phyloP scores from a whole-genome alignment of 345 rosid genomes.

The Eucalyptus polybractea region DNA sequence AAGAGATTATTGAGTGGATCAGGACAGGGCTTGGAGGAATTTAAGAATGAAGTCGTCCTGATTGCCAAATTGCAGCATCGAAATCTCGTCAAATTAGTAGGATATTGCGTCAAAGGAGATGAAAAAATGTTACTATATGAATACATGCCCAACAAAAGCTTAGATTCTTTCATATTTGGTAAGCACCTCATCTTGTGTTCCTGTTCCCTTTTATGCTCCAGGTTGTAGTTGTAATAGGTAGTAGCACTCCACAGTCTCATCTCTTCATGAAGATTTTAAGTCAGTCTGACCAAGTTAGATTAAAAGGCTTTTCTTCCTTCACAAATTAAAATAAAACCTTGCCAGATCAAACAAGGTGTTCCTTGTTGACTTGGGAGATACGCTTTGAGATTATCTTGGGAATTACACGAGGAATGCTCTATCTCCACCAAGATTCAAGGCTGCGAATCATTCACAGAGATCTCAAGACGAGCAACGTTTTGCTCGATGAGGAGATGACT shows the following conservation, averaged over 20 bases:
- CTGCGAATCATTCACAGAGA: conserved; percentile 67
- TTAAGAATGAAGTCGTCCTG: conserved; percentile 39
- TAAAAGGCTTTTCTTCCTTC: background rate
- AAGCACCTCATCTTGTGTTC: background rate
- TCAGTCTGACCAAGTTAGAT: background rate
- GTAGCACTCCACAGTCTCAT: too few species aligned
- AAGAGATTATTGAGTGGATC: conserved; percentile 46
- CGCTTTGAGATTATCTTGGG: conserved; percentile 45
- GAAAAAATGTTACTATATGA: conserved; percentile 47
- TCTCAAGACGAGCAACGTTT: conserved; percentile 50
- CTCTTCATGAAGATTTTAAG: background rate
- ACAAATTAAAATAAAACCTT: background rate
- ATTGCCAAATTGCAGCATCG: conserved; percentile 53
- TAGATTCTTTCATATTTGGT: conserved; percentile 50
- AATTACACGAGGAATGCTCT: conserved; percentile 51
- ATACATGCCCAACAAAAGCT: conserved; percentile 52
- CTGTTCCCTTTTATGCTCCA: conserved; percentile 10
- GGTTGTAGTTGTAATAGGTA: background rate
- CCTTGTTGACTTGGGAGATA: conserved; percentile 30
- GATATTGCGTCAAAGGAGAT: conserved; percentile 29
- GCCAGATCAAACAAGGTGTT: background rate
- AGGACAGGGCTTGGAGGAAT: conserved; percentile 49
- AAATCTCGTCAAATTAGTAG: conserved; percentile 43
- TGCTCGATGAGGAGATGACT: conserved; percentile 53
- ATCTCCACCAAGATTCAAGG: conserved; percentile 74